Evolutionary conservation across 108 stramenopile genomes (phyloP).

Genomic region (Discostella stelligeroides): DNA sequence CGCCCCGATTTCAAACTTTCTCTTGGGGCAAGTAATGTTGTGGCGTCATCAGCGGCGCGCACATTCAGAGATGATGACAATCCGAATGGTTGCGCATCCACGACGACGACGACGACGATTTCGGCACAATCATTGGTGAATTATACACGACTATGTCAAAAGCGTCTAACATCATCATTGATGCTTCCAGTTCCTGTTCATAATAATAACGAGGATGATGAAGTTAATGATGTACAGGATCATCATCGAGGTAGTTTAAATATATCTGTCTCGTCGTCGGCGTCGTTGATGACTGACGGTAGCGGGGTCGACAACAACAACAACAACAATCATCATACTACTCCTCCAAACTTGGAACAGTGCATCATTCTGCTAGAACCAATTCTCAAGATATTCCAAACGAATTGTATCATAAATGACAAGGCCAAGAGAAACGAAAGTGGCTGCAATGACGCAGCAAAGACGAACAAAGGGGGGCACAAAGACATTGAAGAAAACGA

Average conservation of each 20-base stretch:
- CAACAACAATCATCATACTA: background rate
- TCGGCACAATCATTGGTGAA: slow-evolving; percentile 1
- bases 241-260: background rate
- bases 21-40: background rate
- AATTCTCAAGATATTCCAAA: slow-evolving; percentile 5
- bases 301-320: slow-evolving; percentile 1
- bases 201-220: background rate
- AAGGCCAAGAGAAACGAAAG: background rate
- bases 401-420: slow-evolving; percentile 11
- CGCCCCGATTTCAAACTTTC: slow-evolving; percentile 8
- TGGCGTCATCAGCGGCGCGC: background rate
- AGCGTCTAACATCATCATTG: background rate
- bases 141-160: slow-evolving; percentile 6
- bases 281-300: background rate
- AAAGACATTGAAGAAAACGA: background rate
- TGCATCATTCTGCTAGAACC: slow-evolving; percentile 20
- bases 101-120: background rate
- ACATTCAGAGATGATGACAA: background rate
- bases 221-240: background rate
- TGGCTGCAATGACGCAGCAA: too few species aligned
- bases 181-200: too few species aligned
- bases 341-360: slow-evolving; percentile 12
- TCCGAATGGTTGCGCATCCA: background rate
- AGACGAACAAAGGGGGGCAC: slow-evolving; percentile 1
- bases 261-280: too few species aligned